Conservation (phyloP, 1,139 yeast genomes). For the Arxiozyma slooffiae region DNA sequence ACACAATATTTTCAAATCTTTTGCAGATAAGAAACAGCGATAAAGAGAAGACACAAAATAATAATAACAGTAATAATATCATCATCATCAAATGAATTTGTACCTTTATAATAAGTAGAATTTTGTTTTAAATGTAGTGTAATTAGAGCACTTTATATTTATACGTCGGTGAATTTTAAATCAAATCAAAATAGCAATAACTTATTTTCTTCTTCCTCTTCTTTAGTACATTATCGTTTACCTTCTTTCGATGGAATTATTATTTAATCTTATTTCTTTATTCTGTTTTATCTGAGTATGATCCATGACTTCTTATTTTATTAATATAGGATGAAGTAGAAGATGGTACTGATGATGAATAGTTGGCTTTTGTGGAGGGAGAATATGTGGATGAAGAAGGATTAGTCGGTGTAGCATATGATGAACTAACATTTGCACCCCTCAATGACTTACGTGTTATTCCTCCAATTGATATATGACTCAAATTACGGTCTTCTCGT, state of each 20-base stretch:
- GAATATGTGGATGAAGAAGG: neutral
- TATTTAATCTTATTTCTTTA: neutral
- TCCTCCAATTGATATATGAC: conserved; percentile 11
- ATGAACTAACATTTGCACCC: conserved; percentile 11
- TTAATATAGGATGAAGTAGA: neutral
- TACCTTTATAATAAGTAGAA: too few relatives aligned
- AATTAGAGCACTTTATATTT: conserved; percentile 40
- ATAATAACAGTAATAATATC: too few relatives aligned
- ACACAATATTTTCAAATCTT: too few relatives aligned
- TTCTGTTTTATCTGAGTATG: neutral
- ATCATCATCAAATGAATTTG: too few relatives aligned
- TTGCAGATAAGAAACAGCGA: too few relatives aligned
- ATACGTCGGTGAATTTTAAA: conserved; percentile 26
- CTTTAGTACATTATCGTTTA: neutral
- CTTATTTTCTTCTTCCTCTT: too few relatives aligned
- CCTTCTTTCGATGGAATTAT: neutral
- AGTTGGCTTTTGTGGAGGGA: neutral
- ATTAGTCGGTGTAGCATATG: neutral
- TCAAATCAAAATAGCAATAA: neutral
- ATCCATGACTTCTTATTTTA: neutral
- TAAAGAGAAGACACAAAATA: too few relatives aligned
- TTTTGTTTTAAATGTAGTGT: conserved; percentile 42
- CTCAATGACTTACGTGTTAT: conserved; percentile 21
- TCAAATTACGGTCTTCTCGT: conserved; percentile 10
- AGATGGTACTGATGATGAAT: conserved; percentile 1